A percentile compares a stretch with the other conserved stretches of the same genome.
These are phyloP conservation scores for Candida vaughaniae DNA, from an alignment of 805 yeast species.

Conservation along the genomic window DNA sequence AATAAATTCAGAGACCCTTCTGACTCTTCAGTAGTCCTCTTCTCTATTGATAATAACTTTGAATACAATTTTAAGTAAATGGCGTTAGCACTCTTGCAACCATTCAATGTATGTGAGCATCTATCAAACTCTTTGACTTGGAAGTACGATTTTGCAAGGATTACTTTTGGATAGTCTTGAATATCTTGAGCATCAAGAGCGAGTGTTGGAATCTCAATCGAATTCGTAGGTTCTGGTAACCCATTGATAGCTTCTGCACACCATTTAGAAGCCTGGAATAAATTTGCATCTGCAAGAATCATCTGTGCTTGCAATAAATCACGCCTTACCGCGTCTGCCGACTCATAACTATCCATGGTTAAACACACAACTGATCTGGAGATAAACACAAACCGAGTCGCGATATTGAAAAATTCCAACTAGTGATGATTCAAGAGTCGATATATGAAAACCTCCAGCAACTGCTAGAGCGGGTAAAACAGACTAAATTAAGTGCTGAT, in stretches of 20 bases:
- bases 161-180: constrained; percentile 42
- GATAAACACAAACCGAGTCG: constrained; percentile 4
- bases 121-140: constrained; percentile 84
- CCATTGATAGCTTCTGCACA: constrained; percentile 77
- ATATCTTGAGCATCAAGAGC: constrained; percentile 30
- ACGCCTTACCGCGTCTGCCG: constrained; percentile 17
- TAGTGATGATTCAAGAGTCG: constrained; percentile 1
- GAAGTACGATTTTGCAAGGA: constrained; percentile 72
- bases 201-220: constrained; percentile 7
- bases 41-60: constrained; percentile 73
- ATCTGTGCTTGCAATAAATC: constrained; percentile 25
- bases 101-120: constrained; percentile 58
- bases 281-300: constrained; percentile 53
- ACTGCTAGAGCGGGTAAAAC: constrained; percentile 1
- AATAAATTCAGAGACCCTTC: constrained; percentile 60
- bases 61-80: constrained; percentile 69
- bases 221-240: constrained; percentile 24
- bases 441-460: constrained; percentile 1
- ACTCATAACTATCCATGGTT: constrained; percentile 9
- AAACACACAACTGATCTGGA: too few relatives aligned
- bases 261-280: constrained; percentile 79
- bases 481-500: constrained; percentile 1
- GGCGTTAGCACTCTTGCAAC: constrained; percentile 51
- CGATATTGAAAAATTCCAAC: background rate
- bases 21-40: constrained; percentile 63